Conservation (phyloP, 768 basidiomycete species). For the Glaciozyma antarctica region DNA sequence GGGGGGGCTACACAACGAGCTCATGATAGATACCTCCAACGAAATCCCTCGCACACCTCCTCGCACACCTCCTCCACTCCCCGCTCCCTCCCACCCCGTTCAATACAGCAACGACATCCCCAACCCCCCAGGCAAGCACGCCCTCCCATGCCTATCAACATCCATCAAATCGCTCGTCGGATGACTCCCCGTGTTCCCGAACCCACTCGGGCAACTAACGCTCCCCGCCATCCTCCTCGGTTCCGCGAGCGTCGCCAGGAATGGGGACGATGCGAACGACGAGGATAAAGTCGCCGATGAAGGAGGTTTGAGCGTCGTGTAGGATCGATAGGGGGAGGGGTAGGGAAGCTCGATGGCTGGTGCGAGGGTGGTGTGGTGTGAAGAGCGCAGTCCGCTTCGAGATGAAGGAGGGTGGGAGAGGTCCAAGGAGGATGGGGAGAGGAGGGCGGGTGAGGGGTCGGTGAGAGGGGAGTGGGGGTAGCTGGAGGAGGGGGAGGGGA, state of each 20-base stretch:
- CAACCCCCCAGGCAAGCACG: background rate
- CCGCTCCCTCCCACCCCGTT: background rate
- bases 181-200: background rate
- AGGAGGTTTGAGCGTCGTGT: background rate
- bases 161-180: slow-evolving; percentile 5
- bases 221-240: background rate
- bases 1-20: too few species aligned
- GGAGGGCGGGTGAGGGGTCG: background rate
- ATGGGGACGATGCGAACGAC: background rate
- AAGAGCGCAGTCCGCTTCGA: background rate
- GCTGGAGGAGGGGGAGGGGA: background rate
- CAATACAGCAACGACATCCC: slow-evolving; percentile 6
- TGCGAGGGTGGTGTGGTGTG: background rate
- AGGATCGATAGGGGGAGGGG: background rate
- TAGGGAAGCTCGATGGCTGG: background rate
- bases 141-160: slow-evolving; percentile 4
- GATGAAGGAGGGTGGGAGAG: background rate
- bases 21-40: too few species aligned
- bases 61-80: background rate
- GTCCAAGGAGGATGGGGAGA: background rate
- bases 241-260: background rate
- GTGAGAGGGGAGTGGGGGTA: background rate
- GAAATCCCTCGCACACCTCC: too few species aligned
- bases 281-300: background rate
- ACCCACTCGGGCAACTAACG: too few species aligned